phyloP scores from a whole-genome alignment of 495 filamentous ascomycete species.

The Penicillium maclennaniae region DNA sequence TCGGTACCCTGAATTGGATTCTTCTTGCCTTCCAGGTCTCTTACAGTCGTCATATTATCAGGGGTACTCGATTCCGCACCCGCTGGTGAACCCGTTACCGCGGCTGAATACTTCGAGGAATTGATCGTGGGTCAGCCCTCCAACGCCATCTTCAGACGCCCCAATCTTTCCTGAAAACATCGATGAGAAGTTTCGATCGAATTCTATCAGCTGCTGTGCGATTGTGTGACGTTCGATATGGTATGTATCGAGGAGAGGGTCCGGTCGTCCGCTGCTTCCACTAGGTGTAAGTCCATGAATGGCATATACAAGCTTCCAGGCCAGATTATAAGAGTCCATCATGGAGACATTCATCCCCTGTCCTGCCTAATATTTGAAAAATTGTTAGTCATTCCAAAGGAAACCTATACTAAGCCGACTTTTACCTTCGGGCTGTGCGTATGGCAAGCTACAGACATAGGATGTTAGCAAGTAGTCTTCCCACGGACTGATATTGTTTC shows the following conservation, averaged over 20 bases:
- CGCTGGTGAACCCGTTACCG: constrained; percentile 46
- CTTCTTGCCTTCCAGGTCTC: constrained; percentile 8
- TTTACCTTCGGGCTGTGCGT: constrained; percentile 66
- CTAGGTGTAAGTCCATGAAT: constrained; percentile 55
- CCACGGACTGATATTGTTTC: neutral
- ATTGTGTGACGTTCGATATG: constrained; percentile 63
- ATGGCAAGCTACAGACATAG: constrained; percentile 37
- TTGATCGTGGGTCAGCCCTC: constrained; percentile 45
- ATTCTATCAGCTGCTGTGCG: constrained; percentile 69
- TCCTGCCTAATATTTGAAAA: constrained; percentile 53
- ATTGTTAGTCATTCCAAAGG: neutral
- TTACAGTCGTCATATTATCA: constrained; percentile 38
- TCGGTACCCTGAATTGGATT: constrained; percentile 39
- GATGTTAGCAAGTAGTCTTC: neutral
- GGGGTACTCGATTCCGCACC: constrained; percentile 45
- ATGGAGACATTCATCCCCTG: constrained; percentile 91
- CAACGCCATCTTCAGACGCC: constrained; percentile 22
- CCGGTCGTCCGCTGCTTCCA: constrained; percentile 31
- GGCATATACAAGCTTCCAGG: constrained; percentile 77
- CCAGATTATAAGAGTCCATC: constrained; percentile 77
- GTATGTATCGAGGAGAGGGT: constrained; percentile 64
- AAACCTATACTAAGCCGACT: neutral
- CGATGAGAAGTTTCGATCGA: constrained; percentile 58
- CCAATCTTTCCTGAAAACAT: constrained; percentile 50
- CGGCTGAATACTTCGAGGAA: constrained; percentile 49